phyloP scores from a whole-genome alignment of 1,284 basidiomycete species.

The Cutaneotrichosporon mucoides region DNA sequence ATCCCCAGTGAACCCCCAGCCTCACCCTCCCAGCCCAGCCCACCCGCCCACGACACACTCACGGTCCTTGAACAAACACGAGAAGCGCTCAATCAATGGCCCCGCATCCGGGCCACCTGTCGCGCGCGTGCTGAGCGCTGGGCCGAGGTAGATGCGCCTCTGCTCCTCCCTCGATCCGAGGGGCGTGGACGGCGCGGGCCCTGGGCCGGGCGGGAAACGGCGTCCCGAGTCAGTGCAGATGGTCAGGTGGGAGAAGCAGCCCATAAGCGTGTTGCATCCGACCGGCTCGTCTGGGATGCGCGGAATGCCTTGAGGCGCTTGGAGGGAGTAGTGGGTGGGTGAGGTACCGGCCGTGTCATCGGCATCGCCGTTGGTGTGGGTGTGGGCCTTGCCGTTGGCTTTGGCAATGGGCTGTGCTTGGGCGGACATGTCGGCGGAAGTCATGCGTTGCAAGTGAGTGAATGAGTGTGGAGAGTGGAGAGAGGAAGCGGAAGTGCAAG shows the following conservation, averaged over 20 bases:
- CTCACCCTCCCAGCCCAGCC: too few relatives aligned
- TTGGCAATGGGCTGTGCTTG: neutral
- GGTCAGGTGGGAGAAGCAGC: constrained; percentile 30
- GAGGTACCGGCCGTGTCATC: neutral
- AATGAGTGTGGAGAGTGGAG: neutral
- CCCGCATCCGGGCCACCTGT: constrained; percentile 46
- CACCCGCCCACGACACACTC: constrained; percentile 4
- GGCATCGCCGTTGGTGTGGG: neutral
- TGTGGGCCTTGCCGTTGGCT: neutral
- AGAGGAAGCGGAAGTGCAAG: neutral
- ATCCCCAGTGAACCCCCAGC: too few relatives aligned
- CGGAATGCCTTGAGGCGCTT: constrained; percentile 21
- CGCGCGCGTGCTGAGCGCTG: constrained; percentile 40
- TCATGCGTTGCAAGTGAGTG: neutral
- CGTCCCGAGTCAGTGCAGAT: constrained; percentile 18
- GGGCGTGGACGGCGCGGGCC: constrained; percentile 23
- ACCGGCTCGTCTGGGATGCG: constrained; percentile 27
- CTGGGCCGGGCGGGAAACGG: constrained; percentile 3
- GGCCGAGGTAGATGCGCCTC: constrained; percentile 38
- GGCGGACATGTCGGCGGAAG: neutral
- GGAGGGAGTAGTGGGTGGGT: neutral
- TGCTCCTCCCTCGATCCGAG: constrained; percentile 37
- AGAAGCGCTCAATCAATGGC: constrained; percentile 45
- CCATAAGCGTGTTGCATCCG: constrained; percentile 36
- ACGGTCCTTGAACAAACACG: constrained; percentile 46